Evolutionary conservation across 495 filamentous ascomycete species (phyloP), one percentile per base, ranked within the genome.

Genomic region (Penicillium paradoxum): DNA sequence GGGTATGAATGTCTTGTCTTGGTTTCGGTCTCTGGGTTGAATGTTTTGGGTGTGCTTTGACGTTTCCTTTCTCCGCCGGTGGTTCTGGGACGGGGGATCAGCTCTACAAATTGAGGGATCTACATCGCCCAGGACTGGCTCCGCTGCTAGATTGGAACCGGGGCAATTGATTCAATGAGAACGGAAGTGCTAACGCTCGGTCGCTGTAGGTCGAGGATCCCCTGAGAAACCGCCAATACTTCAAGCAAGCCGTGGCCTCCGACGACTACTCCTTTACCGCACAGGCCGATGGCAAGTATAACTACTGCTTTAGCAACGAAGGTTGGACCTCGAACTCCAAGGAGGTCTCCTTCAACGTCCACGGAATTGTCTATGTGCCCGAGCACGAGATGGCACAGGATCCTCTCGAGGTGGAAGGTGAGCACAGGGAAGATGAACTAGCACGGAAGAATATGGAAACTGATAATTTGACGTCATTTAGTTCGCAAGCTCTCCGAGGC

Each of bases 231-330:
- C 84, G 90, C 77, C 80, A 91, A 55, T 79, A 86, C 63, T 85
- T 86, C 71, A 80, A 95, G 68, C 86, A 85, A 62, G 79, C 81
- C 45, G 78, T 90, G 36, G 90, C 90, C 39, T 89, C 87, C 65
- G 95, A 93, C 56, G 91, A 96, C 74, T 88, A 95, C 79, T 89
- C 88, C 15, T 97, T 99, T 71, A 85, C 83, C 27, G 95, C 95
- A 30, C 74, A 79, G 40, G 68, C 81, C 63, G 93, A 98, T 70
- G 93, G 93, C 52, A 88, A 87, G 70, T 96, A 88, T 77, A 75
- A 82, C 52, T 98, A 98, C 82, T 98, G 93, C 82, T 98, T 98
- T 80, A 95, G 91, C 71, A 98, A 98, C 67, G 93, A 97, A 75
- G 85, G 91, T 64, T 97, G 90, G 86, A 85, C 84, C 44, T 89